Conservation (phyloP, 1,284 basidiomycete species). For the Ganoderma sinense region DNA sequence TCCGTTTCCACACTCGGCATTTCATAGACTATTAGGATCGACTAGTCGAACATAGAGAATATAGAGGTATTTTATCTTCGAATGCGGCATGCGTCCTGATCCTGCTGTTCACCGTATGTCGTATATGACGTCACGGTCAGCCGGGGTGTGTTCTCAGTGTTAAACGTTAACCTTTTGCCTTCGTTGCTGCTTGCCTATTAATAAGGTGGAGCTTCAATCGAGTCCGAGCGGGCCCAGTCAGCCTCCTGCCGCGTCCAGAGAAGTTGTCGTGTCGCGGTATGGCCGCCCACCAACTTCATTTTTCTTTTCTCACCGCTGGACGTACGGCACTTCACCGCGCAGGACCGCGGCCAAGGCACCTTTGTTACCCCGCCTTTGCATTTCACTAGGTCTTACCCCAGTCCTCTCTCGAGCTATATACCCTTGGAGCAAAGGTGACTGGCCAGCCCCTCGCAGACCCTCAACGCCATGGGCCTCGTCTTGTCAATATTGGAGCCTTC, state of each 20-base stretch:
- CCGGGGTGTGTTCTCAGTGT: neutral
- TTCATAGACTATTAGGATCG: slow-evolving; percentile 7
- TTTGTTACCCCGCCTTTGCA: neutral
- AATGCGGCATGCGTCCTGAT: neutral
- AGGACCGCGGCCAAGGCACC: neutral
- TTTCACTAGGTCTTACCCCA: neutral
- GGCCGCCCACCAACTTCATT: neutral
- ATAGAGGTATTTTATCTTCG: neutral
- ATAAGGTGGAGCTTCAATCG: neutral
- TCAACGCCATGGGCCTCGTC: neutral
- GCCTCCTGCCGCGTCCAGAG: neutral
- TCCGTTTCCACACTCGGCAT: neutral
- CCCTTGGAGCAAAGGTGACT: neutral
- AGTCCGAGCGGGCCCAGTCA: neutral
- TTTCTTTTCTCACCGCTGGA: neutral
- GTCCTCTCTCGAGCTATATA: neutral
- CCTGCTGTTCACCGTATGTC: neutral
- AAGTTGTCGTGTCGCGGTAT: neutral
- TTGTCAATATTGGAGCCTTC: neutral
- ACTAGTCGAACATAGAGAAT: slow-evolving; percentile 6
- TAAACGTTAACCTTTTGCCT: neutral
- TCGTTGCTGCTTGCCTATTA: neutral
- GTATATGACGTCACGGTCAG: neutral
- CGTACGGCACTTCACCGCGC: neutral
- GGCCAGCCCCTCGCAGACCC: neutral